Percentiles rank a stretch among this genome's conserved stretches.
These are phyloP conservation scores for Coemansia umbellata DNA, from an alignment of 192 early-diverging fungal genomes.

Conservation along the genomic window DNA sequence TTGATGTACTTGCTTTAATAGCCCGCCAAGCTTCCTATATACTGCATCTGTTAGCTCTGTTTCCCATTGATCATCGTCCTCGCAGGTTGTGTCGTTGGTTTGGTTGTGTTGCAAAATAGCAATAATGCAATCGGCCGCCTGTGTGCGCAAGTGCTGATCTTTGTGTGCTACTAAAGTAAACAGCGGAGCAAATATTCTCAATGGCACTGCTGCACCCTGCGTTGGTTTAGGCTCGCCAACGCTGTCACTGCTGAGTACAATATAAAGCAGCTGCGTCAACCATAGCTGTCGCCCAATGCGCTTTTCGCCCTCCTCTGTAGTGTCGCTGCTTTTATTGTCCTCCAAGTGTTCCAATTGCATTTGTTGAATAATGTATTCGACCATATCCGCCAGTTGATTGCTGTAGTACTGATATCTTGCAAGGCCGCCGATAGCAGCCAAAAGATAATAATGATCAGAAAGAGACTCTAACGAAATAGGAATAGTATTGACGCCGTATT, in stretches of 20 bases:
- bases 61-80: not conserved
- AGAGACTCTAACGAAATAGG: not conserved
- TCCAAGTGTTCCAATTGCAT: conserved; percentile 12
- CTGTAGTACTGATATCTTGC: conserved; percentile 50
- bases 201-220: conserved; percentile 2
- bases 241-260: not conserved
- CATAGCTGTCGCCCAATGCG: not conserved
- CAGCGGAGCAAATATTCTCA: conserved; percentile 26
- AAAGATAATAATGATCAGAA: conserved; percentile 38
- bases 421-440: conserved; percentile 46
- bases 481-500: not conserved
- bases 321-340: too few relatives aligned
- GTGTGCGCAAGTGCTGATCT: conserved; percentile 5
- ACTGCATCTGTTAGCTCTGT: conserved; percentile 11
- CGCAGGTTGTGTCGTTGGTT: not conserved
- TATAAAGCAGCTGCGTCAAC: not conserved
- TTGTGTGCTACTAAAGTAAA: conserved; percentile 34
- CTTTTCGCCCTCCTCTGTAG: not conserved
- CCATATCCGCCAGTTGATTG: conserved; percentile 44
- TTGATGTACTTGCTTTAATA: conserved; percentile 8
- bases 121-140: conserved; percentile 43
- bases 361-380: conserved; percentile 27
- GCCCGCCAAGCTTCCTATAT: conserved; percentile 21
- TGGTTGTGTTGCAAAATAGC: conserved; percentile 21
- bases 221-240: not conserved